These are phyloP conservation scores for Pleurotus cornucopiae DNA, from an alignment of 768 basidiomycete genomes.

Conservation along the genomic window DNA sequence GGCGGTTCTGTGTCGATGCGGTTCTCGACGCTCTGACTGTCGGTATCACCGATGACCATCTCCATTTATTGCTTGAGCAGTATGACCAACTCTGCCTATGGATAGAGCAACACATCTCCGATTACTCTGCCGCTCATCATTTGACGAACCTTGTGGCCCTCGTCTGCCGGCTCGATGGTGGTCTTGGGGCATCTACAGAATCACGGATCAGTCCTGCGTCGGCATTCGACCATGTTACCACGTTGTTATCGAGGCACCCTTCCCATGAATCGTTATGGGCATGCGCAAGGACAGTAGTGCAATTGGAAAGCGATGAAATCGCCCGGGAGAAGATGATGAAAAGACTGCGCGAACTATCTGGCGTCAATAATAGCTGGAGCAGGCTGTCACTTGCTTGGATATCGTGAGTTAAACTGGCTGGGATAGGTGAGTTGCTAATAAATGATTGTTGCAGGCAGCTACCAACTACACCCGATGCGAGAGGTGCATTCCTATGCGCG, in stretches of 20 bases:
- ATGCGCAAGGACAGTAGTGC: background rate
- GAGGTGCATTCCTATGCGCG: too few species aligned
- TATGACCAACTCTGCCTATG: constrained; percentile 35
- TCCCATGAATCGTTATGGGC: background rate
- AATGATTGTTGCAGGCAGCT: too few species aligned
- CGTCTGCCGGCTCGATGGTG: constrained; percentile 15
- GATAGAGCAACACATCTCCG: constrained; percentile 63
- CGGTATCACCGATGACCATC: constrained; percentile 15
- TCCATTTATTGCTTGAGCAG: constrained; percentile 35
- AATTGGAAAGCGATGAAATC: background rate
- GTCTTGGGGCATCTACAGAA: constrained; percentile 2
- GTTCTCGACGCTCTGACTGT: constrained; percentile 17
- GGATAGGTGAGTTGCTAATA: too few species aligned
- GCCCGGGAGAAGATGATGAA: background rate
- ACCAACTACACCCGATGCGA: too few species aligned
- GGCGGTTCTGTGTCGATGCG: constrained; percentile 42
- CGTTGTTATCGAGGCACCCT: constrained; percentile 29
- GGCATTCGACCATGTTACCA: constrained; percentile 38
- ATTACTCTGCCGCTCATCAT: constrained; percentile 62
- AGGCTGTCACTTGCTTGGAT: background rate
- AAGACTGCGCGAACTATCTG: background rate
- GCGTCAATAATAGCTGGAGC: background rate
- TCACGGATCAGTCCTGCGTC: constrained; percentile 8
- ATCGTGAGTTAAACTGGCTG: background rate
- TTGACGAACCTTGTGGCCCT: constrained; percentile 34